A percentile compares a stretch with the other conserved stretches of the same genome.
phyloP scores from a whole-genome alignment of 2,329 filamentous ascomycete genomes.

The Stagonosporopsis rhizophila region DNA sequence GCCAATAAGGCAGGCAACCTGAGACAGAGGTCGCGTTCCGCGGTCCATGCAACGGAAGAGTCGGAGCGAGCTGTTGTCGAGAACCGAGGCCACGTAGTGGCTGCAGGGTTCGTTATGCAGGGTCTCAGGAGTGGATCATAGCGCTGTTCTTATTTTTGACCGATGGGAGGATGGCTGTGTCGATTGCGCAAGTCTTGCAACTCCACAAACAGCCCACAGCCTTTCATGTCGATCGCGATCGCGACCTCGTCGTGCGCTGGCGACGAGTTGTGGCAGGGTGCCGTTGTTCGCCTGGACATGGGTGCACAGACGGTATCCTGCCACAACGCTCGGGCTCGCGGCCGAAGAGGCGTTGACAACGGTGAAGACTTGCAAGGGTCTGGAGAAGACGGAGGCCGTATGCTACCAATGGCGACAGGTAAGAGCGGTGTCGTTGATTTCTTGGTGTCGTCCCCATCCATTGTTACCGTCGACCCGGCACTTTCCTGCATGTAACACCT shows the following conservation, averaged over 20 bases:
- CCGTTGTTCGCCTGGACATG: background rate
- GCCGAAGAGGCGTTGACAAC: slow-evolving; percentile 1
- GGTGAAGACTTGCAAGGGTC: slow-evolving; percentile 1
- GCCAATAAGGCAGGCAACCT: slow-evolving; percentile 11
- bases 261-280: background rate
- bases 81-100: slow-evolving; percentile 18
- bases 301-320: background rate
- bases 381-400: background rate
- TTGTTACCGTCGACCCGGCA: background rate
- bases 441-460: background rate
- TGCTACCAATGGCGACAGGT: background rate
- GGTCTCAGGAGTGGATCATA: slow-evolving; percentile 14
- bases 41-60: slow-evolving; percentile 16
- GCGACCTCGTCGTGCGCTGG: background rate
- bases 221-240: background rate
- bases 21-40: slow-evolving; percentile 14
- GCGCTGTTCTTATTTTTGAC: slow-evolving; percentile 15
- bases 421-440: background rate
- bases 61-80: slow-evolving; percentile 15
- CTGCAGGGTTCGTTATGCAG: slow-evolving; percentile 12
- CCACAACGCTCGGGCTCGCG: slow-evolving; percentile 1
- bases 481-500: background rate
- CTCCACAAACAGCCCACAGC: background rate
- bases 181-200: background rate
- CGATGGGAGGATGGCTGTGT: slow-evolving; percentile 6